Evolutionary conservation across 495 filamentous ascomycete species (phyloP).

Genomic region (Lasiosphaeria ovina): DNA sequence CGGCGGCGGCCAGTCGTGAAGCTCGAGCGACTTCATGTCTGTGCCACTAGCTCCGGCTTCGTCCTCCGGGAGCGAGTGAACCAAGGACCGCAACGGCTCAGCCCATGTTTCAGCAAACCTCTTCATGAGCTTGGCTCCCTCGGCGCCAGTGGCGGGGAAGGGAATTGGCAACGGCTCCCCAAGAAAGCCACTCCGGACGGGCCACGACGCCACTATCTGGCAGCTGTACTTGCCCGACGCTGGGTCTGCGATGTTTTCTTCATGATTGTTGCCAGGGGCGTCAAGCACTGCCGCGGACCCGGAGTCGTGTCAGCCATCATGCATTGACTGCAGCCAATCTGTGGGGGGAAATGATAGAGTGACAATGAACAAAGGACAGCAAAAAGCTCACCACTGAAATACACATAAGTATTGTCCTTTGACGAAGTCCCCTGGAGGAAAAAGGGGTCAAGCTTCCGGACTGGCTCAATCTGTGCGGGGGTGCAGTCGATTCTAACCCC

Average conservation of each 20-base stretch:
- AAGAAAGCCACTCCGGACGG: slow-evolving; percentile 31
- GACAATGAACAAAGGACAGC: not conserved
- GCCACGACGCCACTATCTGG: slow-evolving; percentile 57
- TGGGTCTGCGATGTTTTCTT: not conserved
- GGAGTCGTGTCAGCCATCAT: not conserved
- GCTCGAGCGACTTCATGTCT: slow-evolving; percentile 48
- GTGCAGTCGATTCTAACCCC: slow-evolving; percentile 32
- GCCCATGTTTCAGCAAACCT: slow-evolving; percentile 52
- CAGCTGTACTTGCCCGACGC: slow-evolving; percentile 26
- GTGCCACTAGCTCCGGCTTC: slow-evolving; percentile 23
- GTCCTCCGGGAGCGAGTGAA: slow-evolving; percentile 30
- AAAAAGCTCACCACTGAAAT: slow-evolving; percentile 30
- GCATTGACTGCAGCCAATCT: not conserved
- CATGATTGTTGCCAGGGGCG: slow-evolving; percentile 25
- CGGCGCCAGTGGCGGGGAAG: slow-evolving; percentile 41
- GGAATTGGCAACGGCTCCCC: slow-evolving; percentile 23
- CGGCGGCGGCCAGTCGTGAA: slow-evolving; percentile 56
- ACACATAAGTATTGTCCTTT: slow-evolving; percentile 49
- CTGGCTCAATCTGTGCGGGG: slow-evolving; percentile 27
- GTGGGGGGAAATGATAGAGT: not conserved
- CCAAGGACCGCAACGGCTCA: slow-evolving; percentile 52
- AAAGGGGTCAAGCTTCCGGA: slow-evolving; percentile 51
- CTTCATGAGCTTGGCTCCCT: slow-evolving; percentile 52
- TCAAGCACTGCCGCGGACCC: slow-evolving; percentile 28
- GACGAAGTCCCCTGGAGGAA: slow-evolving; percentile 63